Evolutionary conservation across 495 filamentous ascomycete genomes (phyloP), one percentile per base, ranked within the genome.

Genomic region (Penicillium soppii): DNA sequence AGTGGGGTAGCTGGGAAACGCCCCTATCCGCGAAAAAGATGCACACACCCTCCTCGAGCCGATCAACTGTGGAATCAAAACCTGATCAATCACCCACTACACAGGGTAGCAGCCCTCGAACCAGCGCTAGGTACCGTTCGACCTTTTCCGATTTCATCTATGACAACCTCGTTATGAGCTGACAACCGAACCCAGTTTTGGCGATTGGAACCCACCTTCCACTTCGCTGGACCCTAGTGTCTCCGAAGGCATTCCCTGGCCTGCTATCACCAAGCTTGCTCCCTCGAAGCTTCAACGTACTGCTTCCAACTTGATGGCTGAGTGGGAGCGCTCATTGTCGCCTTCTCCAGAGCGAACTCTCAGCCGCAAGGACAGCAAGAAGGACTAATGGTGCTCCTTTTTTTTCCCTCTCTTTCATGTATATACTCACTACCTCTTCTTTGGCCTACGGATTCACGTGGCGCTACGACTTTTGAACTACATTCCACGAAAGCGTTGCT

Each of bases 1-100:
- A 82, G 61, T 91, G 86, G 86, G 82, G 82, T 38, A 80, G 79
- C 57, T 90, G 86, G 87, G 84, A 90, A 56, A 77, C 75, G 6
- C 79, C 83, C 37, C 66, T 75, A 20, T 51, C 62, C 20, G 43
- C 26, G 12, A 67, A 70, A 16, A 74, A 74, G 38, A 68, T 52
- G 53, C 74, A 77, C 46, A 75, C 74, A 13, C 74, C 74, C 25
- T 75, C 74, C 10, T 77, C 72, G 17, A 77, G 74, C 47, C 69
- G 65, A 37, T 75, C 72, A 2, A 77, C 74, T 7, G 52, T 74
- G 43, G 71, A 70, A 50, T 74, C 70, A 30, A 73, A 73, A 40
- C 68, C 63, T 17, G 69, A 77, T 39, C 68, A 70, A 32, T 78
- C 77, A 12, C 75, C 79, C 33, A 67, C 57, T 32, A 76, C 77